phyloP scores from a whole-genome alignment of 768 basidiomycete genomes.

The Auriculariales sp. region DNA sequence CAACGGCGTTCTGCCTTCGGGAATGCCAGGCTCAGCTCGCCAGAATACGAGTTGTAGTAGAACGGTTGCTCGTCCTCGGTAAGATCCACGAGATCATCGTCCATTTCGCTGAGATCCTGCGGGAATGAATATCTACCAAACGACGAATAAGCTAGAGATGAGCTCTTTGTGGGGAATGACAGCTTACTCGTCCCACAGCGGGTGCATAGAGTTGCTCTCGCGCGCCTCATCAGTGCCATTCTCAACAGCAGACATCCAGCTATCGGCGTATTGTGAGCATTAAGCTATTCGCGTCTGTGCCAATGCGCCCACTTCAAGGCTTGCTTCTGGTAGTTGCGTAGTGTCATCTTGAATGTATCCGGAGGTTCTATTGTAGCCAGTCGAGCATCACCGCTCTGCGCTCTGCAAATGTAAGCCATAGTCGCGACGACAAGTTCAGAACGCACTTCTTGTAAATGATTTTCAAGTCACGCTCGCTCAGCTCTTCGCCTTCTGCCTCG shows the following conservation, averaged over 20 bases:
- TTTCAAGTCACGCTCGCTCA: slow-evolving; percentile 68
- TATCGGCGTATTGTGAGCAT: slow-evolving; percentile 14
- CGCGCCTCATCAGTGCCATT: slow-evolving; percentile 55
- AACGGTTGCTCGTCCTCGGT: slow-evolving; percentile 67
- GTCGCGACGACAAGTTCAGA: background rate
- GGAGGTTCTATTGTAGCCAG: slow-evolving; percentile 76
- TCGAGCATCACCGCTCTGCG: slow-evolving; percentile 62
- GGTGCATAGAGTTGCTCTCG: slow-evolving; percentile 67
- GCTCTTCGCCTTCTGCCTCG: slow-evolving; percentile 54
- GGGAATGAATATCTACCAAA: slow-evolving; percentile 74
- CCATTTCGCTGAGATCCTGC: slow-evolving; percentile 25
- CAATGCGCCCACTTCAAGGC: slow-evolving; percentile 46
- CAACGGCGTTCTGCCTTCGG: slow-evolving; percentile 67
- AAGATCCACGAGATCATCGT: slow-evolving; percentile 45
- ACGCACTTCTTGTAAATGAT: slow-evolving; percentile 71
- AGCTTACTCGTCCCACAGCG: slow-evolving; percentile 82
- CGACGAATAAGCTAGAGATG: too few relatives aligned
- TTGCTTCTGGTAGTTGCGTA: slow-evolving; percentile 89
- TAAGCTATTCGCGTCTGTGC: background rate
- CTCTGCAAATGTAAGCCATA: slow-evolving; percentile 30
- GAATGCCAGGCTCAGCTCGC: slow-evolving; percentile 75
- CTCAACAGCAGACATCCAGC: slow-evolving; percentile 90
- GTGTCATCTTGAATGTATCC: slow-evolving; percentile 53
- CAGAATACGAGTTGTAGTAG: slow-evolving; percentile 85
- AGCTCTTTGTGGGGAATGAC: background rate